Evolutionary conservation across 768 basidiomycete species (phyloP).

Genomic region (Leccinum pellstonianum): DNA sequence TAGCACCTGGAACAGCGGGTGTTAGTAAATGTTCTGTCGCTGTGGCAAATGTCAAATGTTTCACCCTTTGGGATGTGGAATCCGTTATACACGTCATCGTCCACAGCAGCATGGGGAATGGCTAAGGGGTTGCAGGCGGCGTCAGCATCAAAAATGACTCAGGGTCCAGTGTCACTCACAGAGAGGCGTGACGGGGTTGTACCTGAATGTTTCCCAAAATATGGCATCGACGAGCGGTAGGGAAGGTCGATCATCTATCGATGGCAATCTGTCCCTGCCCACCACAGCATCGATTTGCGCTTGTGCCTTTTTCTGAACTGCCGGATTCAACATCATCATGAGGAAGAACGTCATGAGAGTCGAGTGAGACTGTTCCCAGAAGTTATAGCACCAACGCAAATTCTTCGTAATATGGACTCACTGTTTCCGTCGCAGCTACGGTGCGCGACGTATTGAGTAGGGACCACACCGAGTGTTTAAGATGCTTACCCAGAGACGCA

Average conservation of each 20-base stretch:
- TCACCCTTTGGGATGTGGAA: constrained; percentile 47
- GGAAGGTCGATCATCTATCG: constrained; percentile 10
- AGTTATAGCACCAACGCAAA: background rate
- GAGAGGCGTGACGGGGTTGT: background rate
- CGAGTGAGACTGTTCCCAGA: background rate
- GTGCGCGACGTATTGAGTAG: background rate
- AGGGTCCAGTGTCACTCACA: background rate
- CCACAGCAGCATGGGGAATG: constrained; percentile 29
- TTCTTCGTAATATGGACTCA: background rate
- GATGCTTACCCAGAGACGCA: constrained; percentile 9
- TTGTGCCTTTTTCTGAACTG: constrained; percentile 9
- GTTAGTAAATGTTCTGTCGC: background rate
- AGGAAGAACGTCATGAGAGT: constrained; percentile 7
- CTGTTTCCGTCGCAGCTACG: constrained; percentile 2
- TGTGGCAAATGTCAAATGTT: background rate
- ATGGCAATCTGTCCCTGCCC: constrained; percentile 6
- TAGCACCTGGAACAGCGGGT: background rate
- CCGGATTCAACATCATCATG: constrained; percentile 8
- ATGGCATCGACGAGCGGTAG: constrained; percentile 11
- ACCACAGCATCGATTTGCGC: constrained; percentile 9
- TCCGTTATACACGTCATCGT: constrained; percentile 42
- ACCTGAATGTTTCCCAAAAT: constrained; percentile 5
- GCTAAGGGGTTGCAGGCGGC: constrained; percentile 1
- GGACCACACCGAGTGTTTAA: background rate
- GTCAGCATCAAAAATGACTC: background rate